phyloP scores from a whole-genome alignment of 495 filamentous ascomycete genomes.

The Penicillium subrubescens region DNA sequence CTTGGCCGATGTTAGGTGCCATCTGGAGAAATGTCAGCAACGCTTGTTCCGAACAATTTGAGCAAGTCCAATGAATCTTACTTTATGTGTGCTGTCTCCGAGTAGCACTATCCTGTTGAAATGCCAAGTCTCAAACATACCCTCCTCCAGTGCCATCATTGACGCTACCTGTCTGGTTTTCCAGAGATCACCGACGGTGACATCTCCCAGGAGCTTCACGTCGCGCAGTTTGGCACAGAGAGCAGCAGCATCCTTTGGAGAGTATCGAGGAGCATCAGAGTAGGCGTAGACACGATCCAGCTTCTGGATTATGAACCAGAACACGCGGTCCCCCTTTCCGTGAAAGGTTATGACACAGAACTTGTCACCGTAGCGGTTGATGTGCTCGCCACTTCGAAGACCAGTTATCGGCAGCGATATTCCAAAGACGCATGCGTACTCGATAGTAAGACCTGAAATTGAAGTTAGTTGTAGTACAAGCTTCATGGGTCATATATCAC shows the following conservation, averaged over 20 bases:
- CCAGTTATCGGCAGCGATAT: background rate
- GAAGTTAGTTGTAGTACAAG: no score
- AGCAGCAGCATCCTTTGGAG: background rate
- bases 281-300: background rate
- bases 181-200: background rate
- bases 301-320: background rate
- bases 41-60: no score
- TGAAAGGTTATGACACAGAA: background rate
- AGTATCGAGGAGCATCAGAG: background rate
- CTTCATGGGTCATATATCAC: background rate
- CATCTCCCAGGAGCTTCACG: background rate
- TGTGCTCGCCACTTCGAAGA: background rate
- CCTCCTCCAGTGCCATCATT: background rate
- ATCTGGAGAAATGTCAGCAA: background rate
- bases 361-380: background rate
- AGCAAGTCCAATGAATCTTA: background rate
- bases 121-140: background rate
- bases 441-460: background rate
- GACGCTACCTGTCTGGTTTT: background rate
- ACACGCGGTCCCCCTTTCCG: background rate
- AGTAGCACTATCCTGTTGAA: background rate
- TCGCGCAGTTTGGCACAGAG: background rate
- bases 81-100: background rate
- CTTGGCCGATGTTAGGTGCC: background rate
- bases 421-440: background rate